Base-by-base conservation (phyloP, 2,329 filamentous ascomycete species). In the Mycosphaerelloides madeirae region DNA sequence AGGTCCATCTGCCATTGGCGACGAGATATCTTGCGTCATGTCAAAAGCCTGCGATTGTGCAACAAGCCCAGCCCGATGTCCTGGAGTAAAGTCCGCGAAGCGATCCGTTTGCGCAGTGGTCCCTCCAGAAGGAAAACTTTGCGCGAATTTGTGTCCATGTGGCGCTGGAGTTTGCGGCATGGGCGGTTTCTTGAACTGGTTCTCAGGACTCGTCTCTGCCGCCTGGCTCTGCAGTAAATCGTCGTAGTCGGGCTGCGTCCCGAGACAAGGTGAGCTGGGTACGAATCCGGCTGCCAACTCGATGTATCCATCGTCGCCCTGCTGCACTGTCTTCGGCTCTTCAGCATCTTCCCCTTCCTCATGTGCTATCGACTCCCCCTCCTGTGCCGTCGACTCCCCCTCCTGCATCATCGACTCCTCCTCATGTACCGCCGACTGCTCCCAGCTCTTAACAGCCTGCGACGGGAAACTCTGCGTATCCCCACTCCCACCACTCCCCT, bases 391-490 rank as follows among this genome's bases (percentile, higher is more conserved):
- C 22, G 41, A 16, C 32, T 37, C 16, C 19, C 33, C 39, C 31
- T 41, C 41, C 31, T 43, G 39, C 7, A 44, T 47, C n/a, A 29
- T 29, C 32, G 41, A 35, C 15, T 38, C 29, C 16, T 25, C 34
- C 35, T 31, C 41, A n/a, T 33, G n/a, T 6, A 44, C 38, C 41
- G 59, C 59, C 31, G 65, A 68, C 34, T 67, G 69, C 11, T 61
- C 65, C n/a, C 19, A 16, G 14, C 19, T 19, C 14, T 19, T 14
- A 48, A 59, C 70, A 35, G 73, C 66, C 50, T 74, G 71, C 41
- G 69, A 70, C 42, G 71, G 68, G 53, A 64, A 63, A 18, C 66
- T 64, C 58, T 75, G 72, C 1, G 72, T 74, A 48, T 75, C 71
- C 38, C 70, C 70, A 38, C 25, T 18, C 16, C 32, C 22, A 7